phyloP scores from a whole-genome alignment of 306 rosid species.

The Gillenia trifoliata region DNA sequence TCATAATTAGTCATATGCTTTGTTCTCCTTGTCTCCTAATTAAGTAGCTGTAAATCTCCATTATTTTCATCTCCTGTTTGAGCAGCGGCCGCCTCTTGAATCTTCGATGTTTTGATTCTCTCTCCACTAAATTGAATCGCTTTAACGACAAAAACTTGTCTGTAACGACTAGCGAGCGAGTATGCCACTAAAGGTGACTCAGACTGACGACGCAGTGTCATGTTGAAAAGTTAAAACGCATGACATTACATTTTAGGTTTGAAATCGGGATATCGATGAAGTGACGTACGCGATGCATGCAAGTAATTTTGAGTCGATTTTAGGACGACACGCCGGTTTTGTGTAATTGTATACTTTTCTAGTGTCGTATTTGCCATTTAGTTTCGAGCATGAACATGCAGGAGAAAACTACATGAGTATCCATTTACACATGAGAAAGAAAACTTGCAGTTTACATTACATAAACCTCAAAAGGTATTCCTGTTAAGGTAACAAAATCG shows the following conservation, averaged over 20 bases:
- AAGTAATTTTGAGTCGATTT: not conserved
- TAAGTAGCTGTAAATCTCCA: constrained; percentile 11
- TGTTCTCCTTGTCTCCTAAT: constrained; percentile 33
- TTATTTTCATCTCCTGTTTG: not conserved
- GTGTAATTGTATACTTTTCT: not conserved
- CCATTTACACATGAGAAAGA: constrained; percentile 21
- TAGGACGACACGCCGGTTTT: not conserved
- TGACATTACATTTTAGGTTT: not conserved
- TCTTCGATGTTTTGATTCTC: constrained; percentile 21
- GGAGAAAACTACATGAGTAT: constrained; percentile 17
- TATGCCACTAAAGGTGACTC: too few species aligned
- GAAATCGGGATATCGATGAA: too few species aligned
- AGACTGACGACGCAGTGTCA: too few species aligned
- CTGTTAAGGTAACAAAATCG: constrained; percentile 18
- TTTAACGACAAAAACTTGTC: too few species aligned
- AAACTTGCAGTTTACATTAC: not conserved
- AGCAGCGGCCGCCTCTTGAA: too few species aligned
- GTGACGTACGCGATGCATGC: accelerated
- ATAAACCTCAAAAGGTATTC: constrained; percentile 20
- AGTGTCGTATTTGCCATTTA: not conserved
- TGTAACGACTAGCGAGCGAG: too few species aligned
- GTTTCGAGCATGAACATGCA: constrained; percentile 1
- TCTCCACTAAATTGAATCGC: not conserved
- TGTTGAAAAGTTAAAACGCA: not conserved
- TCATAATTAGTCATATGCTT: constrained; percentile 20